These are phyloP conservation scores for Fusarium incarnatum DNA, from an alignment of 2,329 filamentous ascomycete genomes.

Conservation along the genomic window DNA sequence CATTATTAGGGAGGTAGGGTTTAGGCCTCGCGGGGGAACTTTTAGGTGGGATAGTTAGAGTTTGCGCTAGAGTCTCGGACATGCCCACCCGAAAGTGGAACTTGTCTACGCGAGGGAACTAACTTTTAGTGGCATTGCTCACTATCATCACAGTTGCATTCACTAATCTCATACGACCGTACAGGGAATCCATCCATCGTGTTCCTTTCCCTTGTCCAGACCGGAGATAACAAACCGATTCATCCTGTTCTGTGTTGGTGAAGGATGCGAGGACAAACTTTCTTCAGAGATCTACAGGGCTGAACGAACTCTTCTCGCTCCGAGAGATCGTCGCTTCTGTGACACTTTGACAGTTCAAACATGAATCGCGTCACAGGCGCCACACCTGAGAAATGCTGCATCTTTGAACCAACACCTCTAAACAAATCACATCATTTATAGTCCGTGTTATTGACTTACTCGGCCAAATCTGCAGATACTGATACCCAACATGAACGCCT, in stretches of 20 bases:
- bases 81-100: not conserved
- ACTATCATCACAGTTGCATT: not conserved
- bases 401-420: not conserved
- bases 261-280: not conserved
- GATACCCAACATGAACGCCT: not conserved
- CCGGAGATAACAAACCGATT: not conserved
- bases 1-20: not conserved
- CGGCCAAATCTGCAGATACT: not conserved
- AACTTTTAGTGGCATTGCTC: not conserved
- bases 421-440: not conserved
- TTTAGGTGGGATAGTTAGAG: not conserved
- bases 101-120: not conserved
- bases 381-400: not conserved
- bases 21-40: not conserved
- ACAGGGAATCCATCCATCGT: not conserved
- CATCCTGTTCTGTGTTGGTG: not conserved
- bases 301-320: not conserved
- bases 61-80: not conserved
- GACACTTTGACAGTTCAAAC: not conserved
- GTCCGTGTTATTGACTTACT: not conserved
- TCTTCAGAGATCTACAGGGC: not conserved
- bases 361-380: slow-evolving; percentile 1
- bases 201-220: not conserved
- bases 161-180: not conserved
- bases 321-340: not conserved